Evolutionary conservation across 2,329 filamentous ascomycete species (phyloP).

Genomic region (Arthrinium puccinioides): DNA sequence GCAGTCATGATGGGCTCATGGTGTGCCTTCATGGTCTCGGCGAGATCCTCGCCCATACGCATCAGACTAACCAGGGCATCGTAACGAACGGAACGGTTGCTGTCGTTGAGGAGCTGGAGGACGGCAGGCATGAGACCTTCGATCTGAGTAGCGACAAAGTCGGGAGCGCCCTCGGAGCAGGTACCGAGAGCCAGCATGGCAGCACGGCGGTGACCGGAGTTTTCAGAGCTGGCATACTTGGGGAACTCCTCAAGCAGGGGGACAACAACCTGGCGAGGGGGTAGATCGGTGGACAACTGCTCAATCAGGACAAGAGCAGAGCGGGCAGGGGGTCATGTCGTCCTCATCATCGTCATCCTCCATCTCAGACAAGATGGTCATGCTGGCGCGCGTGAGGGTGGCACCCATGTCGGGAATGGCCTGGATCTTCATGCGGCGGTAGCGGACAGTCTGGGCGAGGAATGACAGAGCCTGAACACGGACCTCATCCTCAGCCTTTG

Average conservation of each 20-base stretch:
- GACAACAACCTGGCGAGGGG: constrained; percentile 89
- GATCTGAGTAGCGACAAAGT: constrained; percentile 94
- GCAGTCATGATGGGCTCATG: constrained; percentile 79
- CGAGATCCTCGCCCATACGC: constrained; percentile 85
- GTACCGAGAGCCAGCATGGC: constrained; percentile 89
- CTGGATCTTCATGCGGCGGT: constrained; percentile 93
- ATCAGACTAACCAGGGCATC: constrained; percentile 83
- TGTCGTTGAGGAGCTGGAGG: constrained; percentile 74
- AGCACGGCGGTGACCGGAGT: constrained; percentile 78
- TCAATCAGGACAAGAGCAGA: constrained; percentile 84
- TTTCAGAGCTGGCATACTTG: constrained; percentile 65
- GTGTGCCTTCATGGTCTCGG: constrained; percentile 80
- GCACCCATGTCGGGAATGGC: constrained; percentile 76
- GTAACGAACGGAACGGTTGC: constrained; percentile 76
- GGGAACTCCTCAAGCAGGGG: constrained; percentile 83
- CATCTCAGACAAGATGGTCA: constrained; percentile 86
- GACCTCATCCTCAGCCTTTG: constrained; percentile 72
- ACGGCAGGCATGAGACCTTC: constrained; percentile 79
- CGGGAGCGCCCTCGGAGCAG: constrained; percentile 91
- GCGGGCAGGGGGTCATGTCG: constrained; percentile 75
- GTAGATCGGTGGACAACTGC: constrained; percentile 78
- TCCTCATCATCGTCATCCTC: constrained; percentile 71
- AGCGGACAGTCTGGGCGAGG: constrained; percentile 85
- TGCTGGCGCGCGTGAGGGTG: constrained; percentile 77
- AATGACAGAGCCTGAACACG: constrained; percentile 87